Evolutionary conservation across 2,329 filamentous ascomycete species (phyloP), one percentile per base, ranked within the genome.

Genomic region (Aureobasidium leucospermi): DNA sequence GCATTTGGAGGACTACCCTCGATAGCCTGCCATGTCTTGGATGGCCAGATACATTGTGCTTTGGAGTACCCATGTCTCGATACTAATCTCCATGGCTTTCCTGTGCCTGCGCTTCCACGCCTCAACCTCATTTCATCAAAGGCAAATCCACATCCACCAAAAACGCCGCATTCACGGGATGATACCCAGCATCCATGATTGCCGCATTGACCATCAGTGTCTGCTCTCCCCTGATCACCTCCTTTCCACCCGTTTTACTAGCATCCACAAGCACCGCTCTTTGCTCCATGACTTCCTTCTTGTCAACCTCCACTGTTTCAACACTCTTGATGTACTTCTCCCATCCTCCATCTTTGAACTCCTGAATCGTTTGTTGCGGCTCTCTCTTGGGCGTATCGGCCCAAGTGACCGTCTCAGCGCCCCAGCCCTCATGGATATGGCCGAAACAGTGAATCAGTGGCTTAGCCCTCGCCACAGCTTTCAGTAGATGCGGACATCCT

Each of bases 401-500:
- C 80, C 77, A 79, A 6, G 23, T 60, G 9, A 78, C 69, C 34
- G 65, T 69, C 63, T 71, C 67, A 3, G 74, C 77, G 16, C 79
- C 80, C 69, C 78, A 77, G 0, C 73, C 80, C 65, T 82, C 80
- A 65, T 85, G 82, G 16, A 85, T 85, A 70, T 86, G 83, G 0
- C 84, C 83, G 66, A 85, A 87, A 63, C 81, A 81, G 67, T 85
- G 81, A n/a, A 86, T 53, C 3, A 71, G 68, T 0, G 84, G 84
- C 53, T 72, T 74, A 9, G 76, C 78, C 6, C 81, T 73, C 56
- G 73, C 69, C 1, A 80, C 70, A 0, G 83, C 83, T 1, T 73
- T 70, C 1, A 81, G 72, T 1, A 87, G 71, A 65, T 80, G 76
- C 48, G 76, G 71, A 68, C 84, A 86, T 0, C 85, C 85, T 1